These are phyloP conservation scores for Neonectria punicea DNA, from an alignment of 2,329 filamentous ascomycete genomes.

Conservation along the genomic window DNA sequence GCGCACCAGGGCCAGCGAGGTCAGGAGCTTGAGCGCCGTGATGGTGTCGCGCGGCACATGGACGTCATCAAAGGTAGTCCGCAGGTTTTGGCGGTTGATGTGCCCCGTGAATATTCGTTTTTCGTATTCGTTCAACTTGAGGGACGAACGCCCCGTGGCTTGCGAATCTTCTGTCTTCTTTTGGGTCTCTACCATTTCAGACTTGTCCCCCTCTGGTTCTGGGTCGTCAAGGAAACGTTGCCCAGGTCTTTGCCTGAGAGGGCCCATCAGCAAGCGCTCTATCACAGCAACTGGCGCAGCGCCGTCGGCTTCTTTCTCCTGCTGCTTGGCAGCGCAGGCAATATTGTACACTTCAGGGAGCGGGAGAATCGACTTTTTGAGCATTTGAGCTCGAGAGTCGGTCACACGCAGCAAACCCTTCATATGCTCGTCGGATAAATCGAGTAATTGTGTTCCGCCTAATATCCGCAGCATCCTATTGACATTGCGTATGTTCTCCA, in stretches of 20 bases:
- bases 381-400: conserved; percentile 41
- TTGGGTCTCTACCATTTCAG: conserved; percentile 40
- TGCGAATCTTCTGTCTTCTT: conserved; percentile 46
- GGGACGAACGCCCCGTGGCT: conserved; percentile 35
- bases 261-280: conserved; percentile 48
- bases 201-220: conserved; percentile 36
- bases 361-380: conserved; percentile 51
- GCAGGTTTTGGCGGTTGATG: conserved; percentile 82
- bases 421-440: conserved; percentile 39
- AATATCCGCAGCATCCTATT: conserved; percentile 58
- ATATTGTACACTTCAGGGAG: conserved; percentile 53
- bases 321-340: conserved; percentile 46
- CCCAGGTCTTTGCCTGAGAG: conserved; percentile 46
- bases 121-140: conserved; percentile 78
- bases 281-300: conserved; percentile 41
- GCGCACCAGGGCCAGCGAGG: conserved; percentile 84
- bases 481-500: conserved; percentile 60
- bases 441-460: conserved; percentile 38
- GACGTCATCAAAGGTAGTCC: conserved; percentile 88
- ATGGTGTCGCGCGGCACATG: conserved; percentile 85
- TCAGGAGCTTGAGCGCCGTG: conserved; percentile 88
- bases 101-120: conserved; percentile 84
- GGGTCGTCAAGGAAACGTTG: conserved; percentile 46
- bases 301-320: conserved; percentile 34
- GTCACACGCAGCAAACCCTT: conserved; percentile 42